Percentiles rank a stretch among this genome's conserved stretches.
phyloP scores from a whole-genome alignment of 306 rosid species.

The Trichosanthes cucumerina region DNA sequence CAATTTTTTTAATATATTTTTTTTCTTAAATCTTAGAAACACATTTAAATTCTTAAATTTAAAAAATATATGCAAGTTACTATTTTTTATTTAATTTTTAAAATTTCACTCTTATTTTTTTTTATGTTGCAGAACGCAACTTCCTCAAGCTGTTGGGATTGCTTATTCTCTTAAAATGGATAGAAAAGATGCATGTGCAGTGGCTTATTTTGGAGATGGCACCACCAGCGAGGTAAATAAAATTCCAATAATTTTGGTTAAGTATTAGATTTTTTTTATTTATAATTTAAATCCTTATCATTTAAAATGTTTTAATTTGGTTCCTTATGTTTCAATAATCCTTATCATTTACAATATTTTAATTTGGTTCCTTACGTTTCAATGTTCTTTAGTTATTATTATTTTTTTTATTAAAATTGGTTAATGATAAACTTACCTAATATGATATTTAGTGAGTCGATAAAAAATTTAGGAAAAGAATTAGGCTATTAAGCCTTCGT shows the following conservation, averaged over 20 bases:
- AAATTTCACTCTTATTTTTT: neutral
- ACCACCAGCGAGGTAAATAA: slow-evolving; percentile 46
- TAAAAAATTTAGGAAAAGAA: too few relatives aligned
- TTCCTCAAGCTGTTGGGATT: slow-evolving; percentile 68
- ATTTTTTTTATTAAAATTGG: too few relatives aligned
- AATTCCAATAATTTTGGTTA: neutral
- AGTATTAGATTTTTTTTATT: too few relatives aligned
- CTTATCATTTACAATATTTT: neutral
- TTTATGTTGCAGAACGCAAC: slow-evolving; percentile 39
- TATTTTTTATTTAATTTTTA: neutral
- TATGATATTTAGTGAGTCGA: too few relatives aligned
- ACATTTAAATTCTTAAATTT: neutral
- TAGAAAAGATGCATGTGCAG: slow-evolving; percentile 42
- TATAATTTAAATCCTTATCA: neutral
- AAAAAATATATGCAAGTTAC: too few relatives aligned
- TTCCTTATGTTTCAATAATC: neutral
- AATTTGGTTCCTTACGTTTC: neutral
- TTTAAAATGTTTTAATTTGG: neutral
- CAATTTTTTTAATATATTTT: too few relatives aligned
- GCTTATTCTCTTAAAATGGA: slow-evolving; percentile 73
- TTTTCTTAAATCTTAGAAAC: too few relatives aligned
- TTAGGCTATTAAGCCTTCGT: too few relatives aligned
- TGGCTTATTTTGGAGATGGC: slow-evolving; percentile 56
- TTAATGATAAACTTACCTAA: too few relatives aligned
- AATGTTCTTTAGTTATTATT: too few relatives aligned